phyloP scores from a whole-genome alignment of 2,329 filamentous ascomycete species.

The Massarina eburnea region DNA sequence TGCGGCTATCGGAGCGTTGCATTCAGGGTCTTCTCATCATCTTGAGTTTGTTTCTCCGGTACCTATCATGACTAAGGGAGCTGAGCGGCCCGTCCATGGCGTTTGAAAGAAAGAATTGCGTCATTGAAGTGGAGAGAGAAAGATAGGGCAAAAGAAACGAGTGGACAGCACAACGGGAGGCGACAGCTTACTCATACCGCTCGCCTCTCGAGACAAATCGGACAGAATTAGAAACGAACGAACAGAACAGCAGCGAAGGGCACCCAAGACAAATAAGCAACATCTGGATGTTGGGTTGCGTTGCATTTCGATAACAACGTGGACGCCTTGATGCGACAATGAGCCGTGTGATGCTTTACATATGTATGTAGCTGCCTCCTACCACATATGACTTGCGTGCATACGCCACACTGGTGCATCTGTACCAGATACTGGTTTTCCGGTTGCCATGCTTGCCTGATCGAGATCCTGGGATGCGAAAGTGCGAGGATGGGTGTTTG shows the following conservation, averaged over 20 bases:
- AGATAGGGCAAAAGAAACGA: too few relatives aligned
- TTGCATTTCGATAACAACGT: not conserved
- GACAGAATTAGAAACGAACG: too few relatives aligned
- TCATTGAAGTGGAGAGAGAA: too few relatives aligned
- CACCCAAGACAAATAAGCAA: not conserved
- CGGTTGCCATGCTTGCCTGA: not conserved
- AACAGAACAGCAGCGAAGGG: not conserved
- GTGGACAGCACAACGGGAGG: too few relatives aligned
- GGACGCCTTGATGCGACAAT: not conserved
- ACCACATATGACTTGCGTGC: not conserved
- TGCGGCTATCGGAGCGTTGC: too few relatives aligned
- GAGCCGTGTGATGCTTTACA: not conserved
- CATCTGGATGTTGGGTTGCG: not conserved
- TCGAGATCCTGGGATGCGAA: not conserved
- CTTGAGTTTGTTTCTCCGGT: too few relatives aligned
- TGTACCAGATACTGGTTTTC: not conserved
- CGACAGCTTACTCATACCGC: too few relatives aligned
- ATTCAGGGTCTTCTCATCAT: too few relatives aligned
- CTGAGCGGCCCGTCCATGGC: too few relatives aligned
- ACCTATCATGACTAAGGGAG: too few relatives aligned
- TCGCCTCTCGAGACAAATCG: too few relatives aligned
- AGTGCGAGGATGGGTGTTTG: not conserved
- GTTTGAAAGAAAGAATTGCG: too few relatives aligned
- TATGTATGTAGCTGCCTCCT: not conserved
- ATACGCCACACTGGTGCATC: not conserved